Evolutionary conservation across 345 rosid genomes (phyloP).

Genomic region (Luvunga scandens): DNA sequence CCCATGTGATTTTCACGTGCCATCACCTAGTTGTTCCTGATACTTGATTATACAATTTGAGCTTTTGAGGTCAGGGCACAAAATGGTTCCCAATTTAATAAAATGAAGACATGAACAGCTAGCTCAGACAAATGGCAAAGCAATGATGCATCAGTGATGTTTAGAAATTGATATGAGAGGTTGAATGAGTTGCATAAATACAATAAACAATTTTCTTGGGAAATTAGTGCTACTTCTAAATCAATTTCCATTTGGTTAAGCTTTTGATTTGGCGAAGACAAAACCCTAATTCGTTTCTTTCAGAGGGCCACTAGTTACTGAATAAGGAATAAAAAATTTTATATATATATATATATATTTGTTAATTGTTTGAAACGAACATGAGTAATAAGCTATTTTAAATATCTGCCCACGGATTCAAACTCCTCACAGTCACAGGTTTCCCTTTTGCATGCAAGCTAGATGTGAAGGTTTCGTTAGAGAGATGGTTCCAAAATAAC

Average conservation of each 20-base stretch:
- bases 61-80: neutral
- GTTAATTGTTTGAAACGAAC: too few relatives aligned
- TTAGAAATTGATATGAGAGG: neutral
- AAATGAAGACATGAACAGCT: neutral
- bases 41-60: slow-evolving; percentile 2
- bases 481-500: neutral
- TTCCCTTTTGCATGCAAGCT: too few relatives aligned
- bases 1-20: slow-evolving; percentile 29
- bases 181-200: neutral
- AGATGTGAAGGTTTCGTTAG: neutral
- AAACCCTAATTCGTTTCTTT: neutral
- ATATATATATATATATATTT: too few relatives aligned
- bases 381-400: too few relatives aligned
- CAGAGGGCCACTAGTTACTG: neutral
- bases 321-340: too few relatives aligned
- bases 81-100: neutral
- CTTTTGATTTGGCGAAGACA: neutral
- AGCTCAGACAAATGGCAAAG: neutral
- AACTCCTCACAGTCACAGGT: too few relatives aligned
- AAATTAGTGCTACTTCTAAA: neutral
- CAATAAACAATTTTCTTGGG: neutral
- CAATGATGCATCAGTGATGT: neutral
- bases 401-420: too few relatives aligned
- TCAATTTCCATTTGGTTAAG: neutral
- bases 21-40: slow-evolving; percentile 10